Base-by-base conservation (phyloP, 2,329 filamentous ascomycete genomes). In the Emmonsia crescens region DNA sequence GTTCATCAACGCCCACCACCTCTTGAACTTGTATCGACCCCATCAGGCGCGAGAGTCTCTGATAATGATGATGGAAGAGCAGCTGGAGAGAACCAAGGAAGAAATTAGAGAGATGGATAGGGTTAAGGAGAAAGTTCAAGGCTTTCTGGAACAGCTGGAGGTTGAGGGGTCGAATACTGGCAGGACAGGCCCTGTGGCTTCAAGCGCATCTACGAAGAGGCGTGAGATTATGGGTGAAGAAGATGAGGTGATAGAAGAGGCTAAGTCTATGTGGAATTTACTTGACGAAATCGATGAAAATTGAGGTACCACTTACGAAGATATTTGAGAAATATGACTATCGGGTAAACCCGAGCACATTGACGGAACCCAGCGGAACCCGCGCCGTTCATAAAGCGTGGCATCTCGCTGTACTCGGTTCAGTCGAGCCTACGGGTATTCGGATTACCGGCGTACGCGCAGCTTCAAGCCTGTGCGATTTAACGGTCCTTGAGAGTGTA, bases 21-120 rank as follows among this genome's bases (percentile, higher is more conserved):
- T 96, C 60, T 85, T 97, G 66, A 99, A 99, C 74, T 87, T 96
- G 74, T 97, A 96, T 76, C 83, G 93, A 38, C 92, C 92, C 10
- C 92, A 96, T 72, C 93, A 97, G 76, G 91, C 92, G 29, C 79
- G 93, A 52, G 92, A 96, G 77, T 91, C 87, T 33, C 79, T 96
- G 62, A 96, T 96, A 38, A 77, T 87, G 66, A 83, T 93, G 79
- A 91, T 96, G 88, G 89, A 96, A 75, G 87, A 89, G 66, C 88
- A 93, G 69, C 77, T 96, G 36, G 85, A 89, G 67, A 82, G 80
- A 67, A 87, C 87, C 61, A 84, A 82, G 66, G 83, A 82, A 60
- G 91, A 96, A 75, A 91, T 91, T 59, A 85, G 87, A 66, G 88
- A 88, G 75, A 89, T 94, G 64, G 84, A 86, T 68, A 82, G 84